Evolutionary conservation across 2,329 filamentous ascomycete species (phyloP), one percentile per base, ranked within the genome.

Genomic region (Apiospora koreana): DNA sequence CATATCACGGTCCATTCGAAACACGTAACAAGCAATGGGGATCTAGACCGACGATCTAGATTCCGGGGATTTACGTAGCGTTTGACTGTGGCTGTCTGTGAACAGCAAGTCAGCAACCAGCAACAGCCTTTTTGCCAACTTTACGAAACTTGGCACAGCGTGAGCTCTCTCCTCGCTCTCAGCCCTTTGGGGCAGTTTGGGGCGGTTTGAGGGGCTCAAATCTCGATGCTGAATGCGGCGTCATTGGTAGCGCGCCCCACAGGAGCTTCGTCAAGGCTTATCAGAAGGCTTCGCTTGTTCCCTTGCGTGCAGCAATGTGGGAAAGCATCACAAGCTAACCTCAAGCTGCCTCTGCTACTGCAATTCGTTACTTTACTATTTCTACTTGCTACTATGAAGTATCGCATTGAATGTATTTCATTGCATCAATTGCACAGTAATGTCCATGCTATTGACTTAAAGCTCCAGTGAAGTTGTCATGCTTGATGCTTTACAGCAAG

Each of bases 1-100:
- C 54, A 62, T 62, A 38, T 38, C 54, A n/a, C 54, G 18, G 54
- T 38, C 54, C n/a, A 38, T 62, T 62, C 28, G 54, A 62, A 62
- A 62, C 54, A 62, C 54, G 54, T 38, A 62, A 62, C 21, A 38
- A 62, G 31, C 50, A n/a, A n/a, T 18, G 31, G 8, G 54, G 21
- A 38, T n/a, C 54, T 38, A 38, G 54, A 38, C 54, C 54, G 54
- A 62, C 18, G 18, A 38, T 38, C 54, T 62, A 62, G 54, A 62
- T 38, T 35, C 54, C 18, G 54, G 25, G 54, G 8, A 38, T 38
- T 62, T 62, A n/a, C 28, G 18, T 38, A 62, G 50, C 28, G 28
- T 35, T 28, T 23, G 23, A n/a, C n/a, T n/a, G n/a, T n/a, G n/a
- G n/a, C n/a, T n/a, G n/a, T n/a, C n/a, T n/a, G n/a, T n/a, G n/a